Evolutionary conservation across 257 asterid species (phyloP), one percentile per base, ranked within the genome.

Genomic region (Jasminum sambac): DNA sequence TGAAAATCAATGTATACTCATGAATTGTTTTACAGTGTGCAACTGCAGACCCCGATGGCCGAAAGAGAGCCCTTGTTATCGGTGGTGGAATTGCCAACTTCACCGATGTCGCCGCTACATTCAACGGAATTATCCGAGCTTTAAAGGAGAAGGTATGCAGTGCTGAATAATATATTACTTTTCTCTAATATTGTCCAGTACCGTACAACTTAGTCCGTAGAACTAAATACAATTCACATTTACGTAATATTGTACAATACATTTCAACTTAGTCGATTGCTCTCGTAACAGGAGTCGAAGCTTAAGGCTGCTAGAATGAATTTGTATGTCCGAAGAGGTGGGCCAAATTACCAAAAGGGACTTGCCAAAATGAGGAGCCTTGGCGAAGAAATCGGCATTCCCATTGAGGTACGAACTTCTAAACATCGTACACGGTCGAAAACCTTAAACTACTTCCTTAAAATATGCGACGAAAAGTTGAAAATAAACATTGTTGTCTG

Each of bases 11-110:
- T 13, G 26, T 24, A 43, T 17, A 24, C 67, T 74, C 23, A 60
- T 46, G 65, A 60, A 36, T 30, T n/a, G 48, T 72, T 61, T 55
- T 78, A 48, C 84, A 92, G 98, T 92, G 96, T 84, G 98, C 98
- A 65, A 90, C 98, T 48, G 92, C 98, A 43, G 87, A 92, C 0
- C 98, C 98, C 23, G 96, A 92, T 84, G 97, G 96, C 64, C 82
- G 30, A 30, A 87, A 86, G 82, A 81, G 98, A 80, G 98, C 98
- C 78, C 98, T 92, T 1, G 90, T 92, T 16, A 85, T 92, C 11
- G 98, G 98, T 16, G 98, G 98, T 62, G 97, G 98, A 38, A 92
- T 92, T 60, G 98, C 98, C 30, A 92, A 92, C 84, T 92, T 92
- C 85, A 92, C 98, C 0, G 98, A 92, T 12, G 97, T 92, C 52